Evolutionary conservation across 768 basidiomycete genomes (phyloP).

Genomic region (Dendrothele bispora): DNA sequence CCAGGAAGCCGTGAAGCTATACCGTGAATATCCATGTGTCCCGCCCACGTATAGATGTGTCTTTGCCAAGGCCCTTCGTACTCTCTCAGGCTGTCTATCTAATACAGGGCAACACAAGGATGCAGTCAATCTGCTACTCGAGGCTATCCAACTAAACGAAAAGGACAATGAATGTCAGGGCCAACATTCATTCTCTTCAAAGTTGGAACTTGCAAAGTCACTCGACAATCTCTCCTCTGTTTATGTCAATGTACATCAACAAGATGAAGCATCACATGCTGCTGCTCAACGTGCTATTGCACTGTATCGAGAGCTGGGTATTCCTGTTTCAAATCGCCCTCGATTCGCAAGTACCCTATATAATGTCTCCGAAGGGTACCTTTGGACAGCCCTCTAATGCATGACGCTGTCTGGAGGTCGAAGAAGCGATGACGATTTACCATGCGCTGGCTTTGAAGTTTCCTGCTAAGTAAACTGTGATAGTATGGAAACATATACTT

Average conservation of each 20-base stretch:
- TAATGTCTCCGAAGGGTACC: slow-evolving; percentile 8
- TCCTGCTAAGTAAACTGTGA: no score
- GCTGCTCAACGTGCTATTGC: slow-evolving; percentile 6
- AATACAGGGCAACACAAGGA: neutral
- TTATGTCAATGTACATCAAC: neutral
- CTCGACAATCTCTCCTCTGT: slow-evolving; percentile 7
- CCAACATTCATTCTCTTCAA: neutral
- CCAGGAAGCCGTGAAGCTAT: neutral
- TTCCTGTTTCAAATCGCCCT: slow-evolving; percentile 4
- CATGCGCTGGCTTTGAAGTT: neutral
- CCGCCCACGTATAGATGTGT: neutral
- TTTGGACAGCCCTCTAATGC: neutral
- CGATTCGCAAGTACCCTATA: slow-evolving; percentile 4
- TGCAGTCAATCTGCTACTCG: neutral
- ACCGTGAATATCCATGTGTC: neutral
- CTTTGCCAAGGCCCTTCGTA: neutral
- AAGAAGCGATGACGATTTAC: slow-evolving; percentile 1
- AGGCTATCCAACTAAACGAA: neutral
- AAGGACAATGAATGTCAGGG: no score
- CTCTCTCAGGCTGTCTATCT: neutral
- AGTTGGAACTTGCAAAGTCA: slow-evolving; percentile 4
- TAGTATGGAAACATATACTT: no score
- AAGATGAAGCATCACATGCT: slow-evolving; percentile 8
- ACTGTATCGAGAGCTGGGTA: slow-evolving; percentile 1
- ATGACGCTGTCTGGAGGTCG: slow-evolving; percentile 7